Evolutionary conservation across 768 basidiomycete species (phyloP).

Genomic region (Tricholoma sp.): DNA sequence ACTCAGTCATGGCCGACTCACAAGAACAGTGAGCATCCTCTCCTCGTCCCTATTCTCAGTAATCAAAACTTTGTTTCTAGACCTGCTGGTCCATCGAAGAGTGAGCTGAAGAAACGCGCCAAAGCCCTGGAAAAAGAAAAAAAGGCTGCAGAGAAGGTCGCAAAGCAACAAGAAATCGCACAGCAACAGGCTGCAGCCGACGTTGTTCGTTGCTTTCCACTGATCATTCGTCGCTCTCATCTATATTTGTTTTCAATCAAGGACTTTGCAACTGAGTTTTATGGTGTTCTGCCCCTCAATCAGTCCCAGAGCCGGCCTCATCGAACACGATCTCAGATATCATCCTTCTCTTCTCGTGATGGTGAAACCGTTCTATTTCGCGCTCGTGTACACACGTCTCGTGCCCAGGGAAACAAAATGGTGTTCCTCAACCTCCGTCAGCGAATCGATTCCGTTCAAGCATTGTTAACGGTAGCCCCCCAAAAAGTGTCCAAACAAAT

Average conservation of each 20-base stretch:
- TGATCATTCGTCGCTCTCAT: background rate
- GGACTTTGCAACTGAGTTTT: constrained; percentile 77
- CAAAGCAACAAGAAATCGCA: constrained; percentile 70
- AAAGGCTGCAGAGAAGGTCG: constrained; percentile 83
- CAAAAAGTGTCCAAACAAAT: constrained; percentile 92
- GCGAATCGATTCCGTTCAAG: constrained; percentile 81
- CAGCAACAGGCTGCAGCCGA: constrained; percentile 63
- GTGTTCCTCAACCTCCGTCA: constrained; percentile 92
- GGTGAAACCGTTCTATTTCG: constrained; percentile 79
- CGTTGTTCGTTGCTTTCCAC: constrained; percentile 38
- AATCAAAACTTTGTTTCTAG: too few species aligned
- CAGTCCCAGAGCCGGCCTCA: constrained; percentile 79
- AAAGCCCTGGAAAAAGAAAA: constrained; percentile 89
- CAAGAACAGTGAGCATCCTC: constrained; percentile 8
- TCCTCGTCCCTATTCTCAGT: background rate
- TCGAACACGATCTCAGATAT: constrained; percentile 58
- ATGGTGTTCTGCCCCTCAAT: constrained; percentile 85
- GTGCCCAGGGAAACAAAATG: constrained; percentile 94
- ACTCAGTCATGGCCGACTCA: constrained; percentile 8
- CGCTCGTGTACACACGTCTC: constrained; percentile 86
- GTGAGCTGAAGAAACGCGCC: constrained; percentile 84
- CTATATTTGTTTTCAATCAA: constrained; percentile 21
- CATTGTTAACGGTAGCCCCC: constrained; percentile 64
- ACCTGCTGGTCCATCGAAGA: constrained; percentile 73
- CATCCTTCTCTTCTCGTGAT: constrained; percentile 55